phyloP scores from a whole-genome alignment of 805 yeast species.

The Yarrowia divulgata region DNA sequence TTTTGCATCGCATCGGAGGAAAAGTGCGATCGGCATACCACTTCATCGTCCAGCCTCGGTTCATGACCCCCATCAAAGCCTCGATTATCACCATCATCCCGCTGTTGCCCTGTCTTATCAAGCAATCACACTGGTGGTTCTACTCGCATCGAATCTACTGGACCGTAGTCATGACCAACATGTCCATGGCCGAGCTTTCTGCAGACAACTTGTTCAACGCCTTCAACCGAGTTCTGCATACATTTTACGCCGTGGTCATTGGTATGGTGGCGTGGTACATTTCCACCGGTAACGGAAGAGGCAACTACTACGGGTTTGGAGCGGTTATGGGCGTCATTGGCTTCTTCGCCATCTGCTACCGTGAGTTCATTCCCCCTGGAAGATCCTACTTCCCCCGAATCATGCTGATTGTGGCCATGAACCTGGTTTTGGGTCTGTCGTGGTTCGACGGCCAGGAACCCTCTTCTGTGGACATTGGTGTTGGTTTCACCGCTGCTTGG shows the following conservation, averaged over 20 bases:
- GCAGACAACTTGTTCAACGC: slow-evolving; percentile 50
- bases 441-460: slow-evolving; percentile 47
- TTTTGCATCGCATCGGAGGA: slow-evolving; percentile 6
- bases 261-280: slow-evolving; percentile 52
- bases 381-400: slow-evolving; percentile 43
- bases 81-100: slow-evolving; percentile 44
- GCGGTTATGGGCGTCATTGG: slow-evolving; percentile 40
- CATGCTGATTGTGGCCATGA: slow-evolving; percentile 46
- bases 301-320: slow-evolving; percentile 50
- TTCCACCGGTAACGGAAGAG: slow-evolving; percentile 47
- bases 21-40: neutral
- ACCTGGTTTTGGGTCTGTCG: slow-evolving; percentile 49
- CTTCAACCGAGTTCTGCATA: slow-evolving; percentile 45
- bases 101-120: slow-evolving; percentile 46
- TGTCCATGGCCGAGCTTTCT: slow-evolving; percentile 48
- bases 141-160: slow-evolving; percentile 47
- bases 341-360: slow-evolving; percentile 42
- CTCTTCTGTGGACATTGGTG: slow-evolving; percentile 43
- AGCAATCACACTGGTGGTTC: slow-evolving; percentile 45
- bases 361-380: slow-evolving; percentile 47
- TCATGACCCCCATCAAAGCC: slow-evolving; percentile 44
- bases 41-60: neutral
- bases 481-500: slow-evolving; percentile 50
- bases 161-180: slow-evolving; percentile 48
- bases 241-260: slow-evolving; percentile 48